These are phyloP conservation scores for Vicia sativa DNA, from an alignment of 306 rosid species.

Conservation along the genomic window DNA sequence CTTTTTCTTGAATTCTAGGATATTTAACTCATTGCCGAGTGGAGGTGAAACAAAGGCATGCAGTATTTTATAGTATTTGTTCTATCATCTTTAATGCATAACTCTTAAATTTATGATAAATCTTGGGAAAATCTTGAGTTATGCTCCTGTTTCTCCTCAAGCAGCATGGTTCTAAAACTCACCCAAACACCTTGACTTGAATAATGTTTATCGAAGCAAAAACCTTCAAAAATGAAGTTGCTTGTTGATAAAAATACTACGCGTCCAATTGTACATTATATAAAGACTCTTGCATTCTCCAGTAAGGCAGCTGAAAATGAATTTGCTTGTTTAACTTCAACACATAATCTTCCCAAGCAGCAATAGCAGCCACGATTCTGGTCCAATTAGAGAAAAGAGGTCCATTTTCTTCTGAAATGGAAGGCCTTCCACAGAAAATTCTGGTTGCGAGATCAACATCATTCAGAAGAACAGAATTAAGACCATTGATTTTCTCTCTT, in stretches of 20 bases:
- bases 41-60: conserved; percentile 86
- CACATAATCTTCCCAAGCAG: conserved; percentile 62
- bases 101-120: not conserved
- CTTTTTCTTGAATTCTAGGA: conserved; percentile 45
- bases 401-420: conserved; percentile 19
- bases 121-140: conserved; percentile 44
- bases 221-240: conserved; percentile 6
- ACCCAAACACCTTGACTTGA: conserved; percentile 1
- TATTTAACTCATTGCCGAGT: conserved; percentile 69
- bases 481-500: conserved; percentile 41
- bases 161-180: conserved; percentile 55
- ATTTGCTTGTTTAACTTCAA: conserved; percentile 48
- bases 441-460: conserved; percentile 48
- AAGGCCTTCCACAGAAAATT: conserved; percentile 42
- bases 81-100: too few relatives aligned
- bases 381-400: conserved; percentile 51
- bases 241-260: conserved; percentile 5
- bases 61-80: conserved; percentile 33
- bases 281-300: conserved; percentile 68
- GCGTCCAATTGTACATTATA: conserved; percentile 49
- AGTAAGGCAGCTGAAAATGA: conserved; percentile 52
- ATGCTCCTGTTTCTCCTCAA: conserved; percentile 5
- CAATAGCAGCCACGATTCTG: conserved; percentile 46
- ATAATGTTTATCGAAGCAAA: not conserved
- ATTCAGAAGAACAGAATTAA: conserved; percentile 53